These are phyloP conservation scores for Penicillium brasilianum DNA, from an alignment of 2,329 filamentous ascomycete species.

Conservation along the genomic window DNA sequence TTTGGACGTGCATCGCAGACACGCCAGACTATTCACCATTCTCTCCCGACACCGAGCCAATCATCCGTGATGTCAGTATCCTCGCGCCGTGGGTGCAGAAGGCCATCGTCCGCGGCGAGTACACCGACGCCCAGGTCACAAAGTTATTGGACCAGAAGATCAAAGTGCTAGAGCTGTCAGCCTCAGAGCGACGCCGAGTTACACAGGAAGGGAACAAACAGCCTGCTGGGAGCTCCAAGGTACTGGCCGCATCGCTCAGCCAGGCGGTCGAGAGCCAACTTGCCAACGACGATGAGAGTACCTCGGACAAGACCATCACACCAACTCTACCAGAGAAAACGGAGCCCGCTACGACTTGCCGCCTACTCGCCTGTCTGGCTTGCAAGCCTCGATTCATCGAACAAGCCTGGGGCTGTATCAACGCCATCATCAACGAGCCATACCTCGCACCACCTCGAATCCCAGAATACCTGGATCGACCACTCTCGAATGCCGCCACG, in stretches of 20 bases:
- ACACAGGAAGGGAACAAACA: not conserved
- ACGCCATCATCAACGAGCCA: slow-evolving; percentile 44
- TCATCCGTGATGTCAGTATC: slow-evolving; percentile 22
- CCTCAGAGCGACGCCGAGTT: slow-evolving; percentile 24
- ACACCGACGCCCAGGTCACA: slow-evolving; percentile 49
- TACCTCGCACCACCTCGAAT: slow-evolving; percentile 28
- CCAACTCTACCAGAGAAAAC: not conserved
- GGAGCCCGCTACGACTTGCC: not conserved
- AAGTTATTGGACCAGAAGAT: slow-evolving; percentile 50
- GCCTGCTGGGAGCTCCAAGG: not conserved
- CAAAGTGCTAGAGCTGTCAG: slow-evolving; percentile 33
- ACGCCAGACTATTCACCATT: slow-evolving; percentile 52
- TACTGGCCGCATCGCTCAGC: not conserved
- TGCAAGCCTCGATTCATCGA: slow-evolving; percentile 38
- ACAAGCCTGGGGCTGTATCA: slow-evolving; percentile 52
- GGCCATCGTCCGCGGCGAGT: slow-evolving; percentile 49
- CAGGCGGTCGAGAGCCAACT: no score
- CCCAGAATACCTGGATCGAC: slow-evolving; percentile 39
- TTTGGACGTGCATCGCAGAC: slow-evolving; percentile 76
- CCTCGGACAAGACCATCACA: not conserved
- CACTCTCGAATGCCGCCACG: slow-evolving; percentile 32
- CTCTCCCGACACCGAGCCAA: slow-evolving; percentile 32
- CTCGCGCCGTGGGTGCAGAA: slow-evolving; percentile 49
- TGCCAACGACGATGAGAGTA: not conserved
- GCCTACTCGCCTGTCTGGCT: slow-evolving; percentile 19